Conservation (phyloP, 2,329 filamentous ascomycete genomes). For the Claviceps purpurea region DNA sequence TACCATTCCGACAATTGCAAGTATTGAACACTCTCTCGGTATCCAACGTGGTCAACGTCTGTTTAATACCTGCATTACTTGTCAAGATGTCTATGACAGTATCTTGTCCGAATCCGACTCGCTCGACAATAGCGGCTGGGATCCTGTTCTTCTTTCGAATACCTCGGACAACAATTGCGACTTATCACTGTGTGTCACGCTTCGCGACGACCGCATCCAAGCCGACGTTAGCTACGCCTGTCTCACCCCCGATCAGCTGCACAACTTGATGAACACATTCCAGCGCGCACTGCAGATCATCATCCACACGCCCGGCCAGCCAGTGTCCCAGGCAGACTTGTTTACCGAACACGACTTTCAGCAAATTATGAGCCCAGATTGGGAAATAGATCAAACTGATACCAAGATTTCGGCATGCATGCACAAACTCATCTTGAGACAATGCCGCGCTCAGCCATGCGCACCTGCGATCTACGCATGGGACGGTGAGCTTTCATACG, state of each 20-base stretch:
- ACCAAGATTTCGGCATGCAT: slow-evolving; percentile 28
- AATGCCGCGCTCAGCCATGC: slow-evolving; percentile 25
- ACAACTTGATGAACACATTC: slow-evolving; percentile 38
- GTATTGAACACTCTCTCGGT: slow-evolving; percentile 32
- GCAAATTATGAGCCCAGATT: slow-evolving; percentile 40
- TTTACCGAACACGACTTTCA: slow-evolving; percentile 42
- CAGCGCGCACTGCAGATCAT: slow-evolving; percentile 36
- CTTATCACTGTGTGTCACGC: slow-evolving; percentile 30
- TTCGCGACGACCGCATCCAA: slow-evolving; percentile 26
- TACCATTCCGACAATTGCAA: slow-evolving; percentile 31
- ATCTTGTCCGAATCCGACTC: slow-evolving; percentile 8
- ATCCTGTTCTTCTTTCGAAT: slow-evolving; percentile 6
- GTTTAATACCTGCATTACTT: slow-evolving; percentile 39
- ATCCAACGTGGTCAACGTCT: slow-evolving; percentile 28
- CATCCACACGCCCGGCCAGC: slow-evolving; percentile 25
- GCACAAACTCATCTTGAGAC: slow-evolving; percentile 30
- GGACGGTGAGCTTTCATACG: slow-evolving; percentile 31
- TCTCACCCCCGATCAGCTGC: slow-evolving; percentile 28
- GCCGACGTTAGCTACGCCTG: slow-evolving; percentile 31
- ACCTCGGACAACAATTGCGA: slow-evolving; percentile 26
- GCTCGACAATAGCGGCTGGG: slow-evolving; percentile 6
- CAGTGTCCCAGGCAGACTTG: slow-evolving; percentile 33
- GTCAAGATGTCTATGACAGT: slow-evolving; percentile 24
- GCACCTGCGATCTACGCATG: slow-evolving; percentile 29
- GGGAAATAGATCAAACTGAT: slow-evolving; percentile 24